These are phyloP conservation scores for Asterochloris erici DNA, from an alignment of 139 green algal genomes.

Conservation along the genomic window DNA sequence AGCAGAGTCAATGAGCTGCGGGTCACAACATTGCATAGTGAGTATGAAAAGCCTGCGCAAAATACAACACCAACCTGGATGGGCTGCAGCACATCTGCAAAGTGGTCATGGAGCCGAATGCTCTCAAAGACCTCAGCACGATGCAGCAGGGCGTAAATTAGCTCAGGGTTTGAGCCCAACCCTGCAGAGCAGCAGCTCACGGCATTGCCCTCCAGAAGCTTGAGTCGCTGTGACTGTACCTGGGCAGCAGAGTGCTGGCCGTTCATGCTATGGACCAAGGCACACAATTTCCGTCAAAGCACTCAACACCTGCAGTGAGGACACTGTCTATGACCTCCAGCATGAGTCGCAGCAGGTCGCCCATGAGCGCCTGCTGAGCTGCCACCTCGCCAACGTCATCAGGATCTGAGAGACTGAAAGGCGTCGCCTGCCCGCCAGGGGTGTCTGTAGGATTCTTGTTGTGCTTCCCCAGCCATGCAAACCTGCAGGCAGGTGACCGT, in stretches of 20 bases:
- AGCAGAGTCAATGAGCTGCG: not conserved
- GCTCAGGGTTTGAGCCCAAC: constrained; percentile 46
- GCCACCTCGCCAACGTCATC: not conserved
- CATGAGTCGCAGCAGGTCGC: constrained; percentile 82
- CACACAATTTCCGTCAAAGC: too few relatives aligned
- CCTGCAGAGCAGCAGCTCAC: constrained; percentile 1
- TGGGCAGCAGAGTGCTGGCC: too few relatives aligned
- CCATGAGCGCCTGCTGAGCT: constrained; percentile 58
- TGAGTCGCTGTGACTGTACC: too few relatives aligned
- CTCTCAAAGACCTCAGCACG: constrained; percentile 55
- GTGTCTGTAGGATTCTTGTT: too few relatives aligned
- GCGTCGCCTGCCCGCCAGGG: too few relatives aligned
- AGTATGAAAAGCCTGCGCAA: not conserved
- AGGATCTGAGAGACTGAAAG: too few relatives aligned
- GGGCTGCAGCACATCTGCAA: constrained; percentile 72
- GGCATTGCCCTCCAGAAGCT: too few relatives aligned
- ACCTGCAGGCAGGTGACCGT: too few relatives aligned
- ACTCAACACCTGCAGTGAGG: constrained; percentile 35
- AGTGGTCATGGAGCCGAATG: constrained; percentile 48
- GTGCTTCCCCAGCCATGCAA: too few relatives aligned
- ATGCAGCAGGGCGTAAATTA: constrained; percentile 92
- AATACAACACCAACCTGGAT: constrained; percentile 34
- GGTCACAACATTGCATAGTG: not conserved
- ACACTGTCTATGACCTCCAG: constrained; percentile 86
- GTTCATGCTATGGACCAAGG: too few relatives aligned